A percentile compares a stretch with the other conserved stretches of the same genome.
These are phyloP conservation scores for Boletus rubescentipes DNA, from an alignment of 768 basidiomycete genomes.

Conservation along the genomic window DNA sequence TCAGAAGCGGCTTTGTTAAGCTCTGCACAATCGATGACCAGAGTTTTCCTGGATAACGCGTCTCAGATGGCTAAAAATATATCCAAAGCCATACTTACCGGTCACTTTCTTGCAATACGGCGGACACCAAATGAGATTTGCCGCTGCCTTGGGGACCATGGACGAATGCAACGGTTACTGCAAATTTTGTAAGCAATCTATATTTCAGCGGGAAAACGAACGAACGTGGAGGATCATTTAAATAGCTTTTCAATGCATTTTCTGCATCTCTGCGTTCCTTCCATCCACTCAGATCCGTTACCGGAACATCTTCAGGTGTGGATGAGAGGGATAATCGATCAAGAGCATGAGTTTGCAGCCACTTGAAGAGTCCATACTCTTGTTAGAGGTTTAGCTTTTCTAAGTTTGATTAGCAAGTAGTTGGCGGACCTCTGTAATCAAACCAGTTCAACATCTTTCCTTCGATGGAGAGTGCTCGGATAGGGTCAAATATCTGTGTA, in stretches of 20 bases:
- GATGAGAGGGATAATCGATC: constrained; percentile 43
- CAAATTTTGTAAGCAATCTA: constrained; percentile 7
- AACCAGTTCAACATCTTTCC: constrained; percentile 84
- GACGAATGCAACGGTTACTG: constrained; percentile 74
- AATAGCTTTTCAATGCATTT: constrained; percentile 61
- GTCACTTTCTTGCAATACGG: constrained; percentile 50
- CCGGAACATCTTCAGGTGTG: constrained; percentile 16
- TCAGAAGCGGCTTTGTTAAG: constrained; percentile 73
- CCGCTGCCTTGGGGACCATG: constrained; percentile 86
- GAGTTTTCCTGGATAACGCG: constrained; percentile 47
- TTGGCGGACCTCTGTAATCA: constrained; percentile 61
- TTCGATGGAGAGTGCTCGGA: constrained; percentile 81
- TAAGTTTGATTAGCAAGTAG: not conserved
- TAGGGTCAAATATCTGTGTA: constrained; percentile 84
- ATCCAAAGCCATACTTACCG: constrained; percentile 38
- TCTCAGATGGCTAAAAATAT: not conserved
- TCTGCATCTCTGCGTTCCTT: constrained; percentile 83
- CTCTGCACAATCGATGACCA: constrained; percentile 83
- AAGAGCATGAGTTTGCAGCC: constrained; percentile 65
- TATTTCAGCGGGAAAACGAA: not conserved
- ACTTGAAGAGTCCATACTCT: constrained; percentile 77
- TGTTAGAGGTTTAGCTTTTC: constrained; percentile 10
- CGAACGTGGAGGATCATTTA: constrained; percentile 75
- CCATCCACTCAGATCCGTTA: constrained; percentile 57
- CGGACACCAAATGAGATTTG: constrained; percentile 59